Percentiles rank a stretch among this genome's conserved stretches.
phyloP scores from a whole-genome alignment of 1,284 basidiomycete species.

The Leucoagaricus sp. region DNA sequence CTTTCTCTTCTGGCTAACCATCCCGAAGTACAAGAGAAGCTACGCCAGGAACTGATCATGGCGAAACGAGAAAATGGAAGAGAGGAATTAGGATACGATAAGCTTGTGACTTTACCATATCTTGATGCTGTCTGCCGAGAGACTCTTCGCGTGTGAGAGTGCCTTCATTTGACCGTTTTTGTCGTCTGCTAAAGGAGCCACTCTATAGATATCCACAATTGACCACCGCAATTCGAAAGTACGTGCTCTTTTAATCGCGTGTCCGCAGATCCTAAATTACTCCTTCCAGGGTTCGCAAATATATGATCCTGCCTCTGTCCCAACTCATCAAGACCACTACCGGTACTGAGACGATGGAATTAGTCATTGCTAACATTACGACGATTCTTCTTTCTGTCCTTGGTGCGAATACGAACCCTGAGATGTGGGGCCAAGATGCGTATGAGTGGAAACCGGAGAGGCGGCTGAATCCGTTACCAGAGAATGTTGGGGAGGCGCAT shows the following conservation, averaged over 20 bases:
- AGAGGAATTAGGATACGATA: slow-evolving; percentile 35
- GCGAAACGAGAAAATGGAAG: slow-evolving; percentile 18
- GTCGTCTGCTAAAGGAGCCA: not conserved
- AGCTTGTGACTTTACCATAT: slow-evolving; percentile 38
- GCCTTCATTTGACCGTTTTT: no score
- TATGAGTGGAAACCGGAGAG: slow-evolving; percentile 37
- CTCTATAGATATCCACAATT: slow-evolving; percentile 30
- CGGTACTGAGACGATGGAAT: slow-evolving; percentile 22
- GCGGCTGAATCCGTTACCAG: slow-evolving; percentile 33
- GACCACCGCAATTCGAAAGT: slow-evolving; percentile 24
- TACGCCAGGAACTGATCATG: slow-evolving; percentile 19
- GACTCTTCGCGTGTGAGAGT: slow-evolving; percentile 38
- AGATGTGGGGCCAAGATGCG: slow-evolving; percentile 26
- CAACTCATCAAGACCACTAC: slow-evolving; percentile 21
- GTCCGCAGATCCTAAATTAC: slow-evolving; percentile 10
- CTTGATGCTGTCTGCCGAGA: slow-evolving; percentile 46
- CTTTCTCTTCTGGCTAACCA: slow-evolving; percentile 13
- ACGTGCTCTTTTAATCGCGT: slow-evolving; percentile 9
- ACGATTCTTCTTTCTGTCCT: slow-evolving; percentile 36
- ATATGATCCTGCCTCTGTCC: slow-evolving; percentile 24
- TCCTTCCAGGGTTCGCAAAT: slow-evolving; percentile 18
- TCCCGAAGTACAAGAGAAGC: slow-evolving; percentile 12
- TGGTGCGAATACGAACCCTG: slow-evolving; percentile 36
- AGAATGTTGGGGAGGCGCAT: slow-evolving; percentile 21
- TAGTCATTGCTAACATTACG: slow-evolving; percentile 33